These are phyloP conservation scores for Diaporthe ampelina DNA, from an alignment of 2,329 filamentous ascomycete species.

Conservation along the genomic window DNA sequence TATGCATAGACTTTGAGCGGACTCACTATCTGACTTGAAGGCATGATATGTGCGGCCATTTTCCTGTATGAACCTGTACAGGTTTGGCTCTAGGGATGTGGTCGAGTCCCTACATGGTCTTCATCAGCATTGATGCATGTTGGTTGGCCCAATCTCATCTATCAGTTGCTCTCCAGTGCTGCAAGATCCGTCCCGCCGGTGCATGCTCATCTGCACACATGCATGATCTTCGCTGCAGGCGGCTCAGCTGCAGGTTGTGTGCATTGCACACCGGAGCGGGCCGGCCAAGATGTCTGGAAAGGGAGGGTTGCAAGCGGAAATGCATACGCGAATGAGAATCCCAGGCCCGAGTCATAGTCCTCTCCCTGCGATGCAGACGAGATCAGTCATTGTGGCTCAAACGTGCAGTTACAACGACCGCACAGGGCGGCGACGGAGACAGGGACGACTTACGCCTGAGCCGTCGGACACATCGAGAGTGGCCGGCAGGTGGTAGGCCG, in stretches of 20 bases:
- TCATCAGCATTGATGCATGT: not conserved
- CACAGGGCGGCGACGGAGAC: not conserved
- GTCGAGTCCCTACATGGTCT: conserved; percentile 46
- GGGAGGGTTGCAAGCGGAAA: not conserved
- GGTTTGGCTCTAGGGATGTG: conserved; percentile 47
- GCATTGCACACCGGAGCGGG: not conserved
- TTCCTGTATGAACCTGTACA: conserved; percentile 48
- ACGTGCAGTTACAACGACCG: no score
- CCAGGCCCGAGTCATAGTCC: conserved; percentile 37
- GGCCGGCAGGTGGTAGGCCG: conserved; percentile 20
- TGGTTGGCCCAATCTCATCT: not conserved
- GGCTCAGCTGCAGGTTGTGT: not conserved
- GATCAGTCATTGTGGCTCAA: not conserved
- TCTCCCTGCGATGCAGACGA: conserved; percentile 11
- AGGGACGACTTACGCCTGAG: conserved; percentile 24
- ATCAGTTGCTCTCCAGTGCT: not conserved
- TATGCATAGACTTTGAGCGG: not conserved
- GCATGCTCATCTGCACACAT: not conserved
- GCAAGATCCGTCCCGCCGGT: not conserved
- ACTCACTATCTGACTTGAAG: conserved; percentile 50
- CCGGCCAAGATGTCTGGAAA: not conserved
- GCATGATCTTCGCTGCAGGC: not conserved
- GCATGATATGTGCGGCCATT: conserved; percentile 51
- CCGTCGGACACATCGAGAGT: conserved; percentile 36
- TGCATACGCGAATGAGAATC: conserved; percentile 36